Percentiles rank a stretch among this genome's conserved stretches.
These are phyloP conservation scores for Cordyceps pruinosa DNA, from an alignment of 2,329 filamentous ascomycete genomes.

Conservation along the genomic window DNA sequence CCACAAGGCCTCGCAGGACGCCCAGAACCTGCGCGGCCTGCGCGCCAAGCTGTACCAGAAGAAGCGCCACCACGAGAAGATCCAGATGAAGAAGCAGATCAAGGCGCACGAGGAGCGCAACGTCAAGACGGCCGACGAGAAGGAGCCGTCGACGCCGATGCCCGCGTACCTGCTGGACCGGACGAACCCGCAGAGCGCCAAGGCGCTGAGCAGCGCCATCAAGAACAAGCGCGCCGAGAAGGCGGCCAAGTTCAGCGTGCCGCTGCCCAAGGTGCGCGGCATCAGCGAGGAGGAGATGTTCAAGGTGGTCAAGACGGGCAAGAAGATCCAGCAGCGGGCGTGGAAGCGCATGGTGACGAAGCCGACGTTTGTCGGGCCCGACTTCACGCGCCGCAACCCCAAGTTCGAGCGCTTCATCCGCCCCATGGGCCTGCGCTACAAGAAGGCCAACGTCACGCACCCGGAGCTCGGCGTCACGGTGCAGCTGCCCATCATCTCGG, in stretches of 20 bases:
- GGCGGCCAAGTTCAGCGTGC: slow-evolving; percentile 87
- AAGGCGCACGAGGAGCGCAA: slow-evolving; percentile 93
- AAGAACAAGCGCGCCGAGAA: slow-evolving; percentile 95
- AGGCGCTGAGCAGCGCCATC: slow-evolving; percentile 76
- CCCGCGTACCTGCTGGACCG: slow-evolving; percentile 93
- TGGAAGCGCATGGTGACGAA: slow-evolving; percentile 65
- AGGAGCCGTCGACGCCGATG: slow-evolving; percentile 73
- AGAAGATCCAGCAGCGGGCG: slow-evolving; percentile 83
- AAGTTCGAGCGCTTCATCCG: slow-evolving; percentile 59
- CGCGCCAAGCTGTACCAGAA: slow-evolving; percentile 90
- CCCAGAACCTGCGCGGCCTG: slow-evolving; percentile 87
- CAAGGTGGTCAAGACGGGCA: slow-evolving; percentile 90
- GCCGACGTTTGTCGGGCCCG: slow-evolving; percentile 70
- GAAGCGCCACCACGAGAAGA: slow-evolving; percentile 95
- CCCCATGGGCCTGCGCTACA: slow-evolving; percentile 44
- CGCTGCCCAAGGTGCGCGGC: slow-evolving; percentile 82
- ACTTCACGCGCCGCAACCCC: slow-evolving; percentile 83
- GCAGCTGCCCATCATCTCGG: slow-evolving; percentile 69
- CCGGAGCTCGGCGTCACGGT: slow-evolving; percentile 81
- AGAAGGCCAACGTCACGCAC: slow-evolving; percentile 54
- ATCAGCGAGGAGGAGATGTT: slow-evolving; percentile 98
- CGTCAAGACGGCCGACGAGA: slow-evolving; percentile 77
- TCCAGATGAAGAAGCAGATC: slow-evolving; percentile 93
- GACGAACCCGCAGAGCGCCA: slow-evolving; percentile 47
- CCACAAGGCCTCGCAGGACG: slow-evolving; percentile 81